These are phyloP conservation scores for Halophytophthora polymorphica DNA, from an alignment of 352 stramenopile genomes.

Conservation along the genomic window DNA sequence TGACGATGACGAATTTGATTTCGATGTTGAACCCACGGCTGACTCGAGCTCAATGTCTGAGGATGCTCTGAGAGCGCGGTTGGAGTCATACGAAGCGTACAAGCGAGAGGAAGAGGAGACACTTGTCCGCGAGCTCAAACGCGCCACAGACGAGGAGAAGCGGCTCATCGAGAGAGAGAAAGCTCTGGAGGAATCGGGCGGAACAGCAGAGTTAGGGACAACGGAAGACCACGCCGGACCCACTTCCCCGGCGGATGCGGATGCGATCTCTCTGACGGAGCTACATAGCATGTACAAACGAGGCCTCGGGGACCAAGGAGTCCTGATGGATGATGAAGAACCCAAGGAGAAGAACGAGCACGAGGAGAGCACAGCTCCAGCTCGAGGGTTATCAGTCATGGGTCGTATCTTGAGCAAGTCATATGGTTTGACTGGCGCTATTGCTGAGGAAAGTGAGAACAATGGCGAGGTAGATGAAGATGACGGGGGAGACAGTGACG, in stretches of 20 bases:
- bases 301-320: constrained; percentile 68
- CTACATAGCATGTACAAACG: constrained; percentile 82
- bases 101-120: constrained; percentile 34
- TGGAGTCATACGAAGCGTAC: constrained; percentile 19
- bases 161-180: constrained; percentile 15
- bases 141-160: constrained; percentile 39
- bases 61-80: constrained; percentile 16
- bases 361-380: neutral
- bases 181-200: neutral
- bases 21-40: constrained; percentile 7
- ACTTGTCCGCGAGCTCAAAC: constrained; percentile 40
- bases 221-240: neutral
- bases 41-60: constrained; percentile 12
- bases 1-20: constrained; percentile 47
- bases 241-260: constrained; percentile 5
- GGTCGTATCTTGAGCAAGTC: constrained; percentile 42
- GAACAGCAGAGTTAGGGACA: neutral
- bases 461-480: constrained; percentile 17
- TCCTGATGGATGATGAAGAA: constrained; percentile 43
- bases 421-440: constrained; percentile 30
- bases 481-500: constrained; percentile 14
- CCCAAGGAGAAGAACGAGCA: neutral
- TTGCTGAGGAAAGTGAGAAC: constrained; percentile 38
- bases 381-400: constrained; percentile 32
- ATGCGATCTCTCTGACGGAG: constrained; percentile 53